Conservation (phyloP, 2,329 filamentous ascomycete species). For the Diaporthe sp. region DNA sequence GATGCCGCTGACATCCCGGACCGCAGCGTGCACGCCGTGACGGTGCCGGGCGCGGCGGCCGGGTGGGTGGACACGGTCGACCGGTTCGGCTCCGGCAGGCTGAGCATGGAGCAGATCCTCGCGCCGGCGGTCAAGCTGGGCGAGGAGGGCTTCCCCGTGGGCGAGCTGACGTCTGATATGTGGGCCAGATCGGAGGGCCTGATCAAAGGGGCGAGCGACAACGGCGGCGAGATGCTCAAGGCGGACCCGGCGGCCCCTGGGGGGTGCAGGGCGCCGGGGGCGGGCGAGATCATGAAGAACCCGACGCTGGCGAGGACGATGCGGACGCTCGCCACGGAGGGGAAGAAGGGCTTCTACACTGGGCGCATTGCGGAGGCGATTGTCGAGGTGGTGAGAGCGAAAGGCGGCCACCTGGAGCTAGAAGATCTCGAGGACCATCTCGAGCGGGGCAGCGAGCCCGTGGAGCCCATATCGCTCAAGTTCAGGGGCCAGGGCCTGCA, state of each 20-base stretch:
- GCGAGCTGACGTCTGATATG: constrained; percentile 80
- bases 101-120: constrained; percentile 83
- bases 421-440: constrained; percentile 87
- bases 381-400: constrained; percentile 80
- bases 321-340: constrained; percentile 80
- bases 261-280: constrained; percentile 79
- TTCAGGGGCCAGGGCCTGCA: constrained; percentile 75
- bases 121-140: constrained; percentile 86
- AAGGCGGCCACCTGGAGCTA: constrained; percentile 83
- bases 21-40: constrained; percentile 83
- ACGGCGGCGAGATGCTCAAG: constrained; percentile 90
- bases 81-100: constrained; percentile 88
- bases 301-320: constrained; percentile 86
- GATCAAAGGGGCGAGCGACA: constrained; percentile 83
- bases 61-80: constrained; percentile 94
- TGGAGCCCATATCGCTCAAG: constrained; percentile 86
- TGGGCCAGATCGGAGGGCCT: constrained; percentile 77
- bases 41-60: constrained; percentile 89
- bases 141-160: constrained; percentile 91
- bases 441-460: constrained; percentile 77
- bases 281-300: constrained; percentile 93
- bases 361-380: constrained; percentile 87
- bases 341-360: constrained; percentile 92
- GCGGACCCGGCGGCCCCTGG: constrained; percentile 74
- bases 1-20: constrained; percentile 73